Percentiles rank a stretch among this genome's conserved stretches.
phyloP scores from a whole-genome alignment of 2,329 filamentous ascomycete genomes.

The Sphaceloma murrayae region DNA sequence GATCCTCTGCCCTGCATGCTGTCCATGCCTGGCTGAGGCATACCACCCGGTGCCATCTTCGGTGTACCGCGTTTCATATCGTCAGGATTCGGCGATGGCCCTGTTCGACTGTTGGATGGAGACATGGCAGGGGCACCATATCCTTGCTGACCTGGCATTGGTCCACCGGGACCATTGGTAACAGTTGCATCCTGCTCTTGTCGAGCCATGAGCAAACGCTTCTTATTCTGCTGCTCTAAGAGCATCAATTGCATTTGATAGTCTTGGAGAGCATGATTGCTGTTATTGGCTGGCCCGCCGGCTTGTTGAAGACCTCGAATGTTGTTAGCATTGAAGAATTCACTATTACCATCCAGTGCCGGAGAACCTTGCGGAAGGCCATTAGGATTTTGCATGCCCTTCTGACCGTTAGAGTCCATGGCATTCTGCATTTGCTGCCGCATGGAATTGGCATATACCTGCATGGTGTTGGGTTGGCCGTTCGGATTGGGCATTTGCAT shows the following conservation, averaged over 20 bases:
- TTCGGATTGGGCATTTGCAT: constrained; percentile 45
- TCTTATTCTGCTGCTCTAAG: constrained; percentile 80
- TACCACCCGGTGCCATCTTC: constrained; percentile 58
- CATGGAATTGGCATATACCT: constrained; percentile 77
- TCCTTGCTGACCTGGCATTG: constrained; percentile 39
- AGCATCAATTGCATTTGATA: constrained; percentile 87
- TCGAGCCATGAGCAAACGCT: constrained; percentile 71
- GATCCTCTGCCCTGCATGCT: constrained; percentile 53
- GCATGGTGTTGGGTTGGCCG: constrained; percentile 72
- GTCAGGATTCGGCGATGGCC: constrained; percentile 67
- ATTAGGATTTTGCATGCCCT: constrained; percentile 52
- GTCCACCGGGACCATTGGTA: constrained; percentile 40
- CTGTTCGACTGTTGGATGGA: constrained; percentile 56
- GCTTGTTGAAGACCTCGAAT: constrained; percentile 31
- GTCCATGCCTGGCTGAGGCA: constrained; percentile 64
- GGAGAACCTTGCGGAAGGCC: constrained; percentile 73
- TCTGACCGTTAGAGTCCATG: constrained; percentile 63
- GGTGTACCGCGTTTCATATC: constrained; percentile 73
- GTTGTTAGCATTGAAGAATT: constrained; percentile 42
- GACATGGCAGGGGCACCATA: constrained; percentile 48
- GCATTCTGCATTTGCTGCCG: constrained; percentile 72
- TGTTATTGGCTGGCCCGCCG: constrained; percentile 40
- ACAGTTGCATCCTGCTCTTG: constrained; percentile 62
- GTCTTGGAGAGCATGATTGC: constrained; percentile 74
- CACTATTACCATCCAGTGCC: constrained; percentile 58